Evolutionary conservation across 1,284 basidiomycete species (phyloP), one percentile per base, ranked within the genome.

Genomic region (Papiliotrema terrestris): DNA sequence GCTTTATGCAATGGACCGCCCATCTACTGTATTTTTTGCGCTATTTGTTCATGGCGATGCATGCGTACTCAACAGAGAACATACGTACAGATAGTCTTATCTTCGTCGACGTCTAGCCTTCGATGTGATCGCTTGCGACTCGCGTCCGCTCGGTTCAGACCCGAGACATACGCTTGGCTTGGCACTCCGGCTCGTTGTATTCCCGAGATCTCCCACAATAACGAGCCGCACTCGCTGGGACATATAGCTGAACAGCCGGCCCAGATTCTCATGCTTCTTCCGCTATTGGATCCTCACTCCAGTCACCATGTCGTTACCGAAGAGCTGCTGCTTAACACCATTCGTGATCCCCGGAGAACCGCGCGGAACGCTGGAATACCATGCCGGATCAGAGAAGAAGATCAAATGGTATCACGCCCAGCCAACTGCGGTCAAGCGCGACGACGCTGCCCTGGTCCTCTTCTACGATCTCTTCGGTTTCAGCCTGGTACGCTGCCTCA

Each of bases 391-490:
- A 11, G 52, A 48, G 2, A 52, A 52, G 38, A 25, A 53, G 8
- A 58, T 68, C 22, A 55, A 46, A 20, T 47, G 69, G 32, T 78
- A 77, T 61, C 55, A 68, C 42, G 61, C 72, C 20, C 61, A 42
- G 4, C 75, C 76, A 0, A 62, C 59, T 2, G 23, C 38, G 11
- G 45, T 64, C 15, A 59, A 59, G 22, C 50, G 62, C 14, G 53
- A 51, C 46, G 25, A 51, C 11, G 58, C 63, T 13, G 83, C 83
- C 8, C 66, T 86, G 35, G 68, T 88, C 15, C 68, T 84, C 13
- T 74, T 85, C 45, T 84, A 82, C 8, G 86, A 88, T 63, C 80
- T 76, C 1, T 86, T 86, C 59, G 84, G 83, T 1, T 75, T 85
- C 11, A 68, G 73, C 0, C 65, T 85, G 20, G 78, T 79, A 43